These are phyloP conservation scores for Oryza officinalis DNA, from an alignment of 176 grass and related monocot genomes.

Conservation along the genomic window DNA sequence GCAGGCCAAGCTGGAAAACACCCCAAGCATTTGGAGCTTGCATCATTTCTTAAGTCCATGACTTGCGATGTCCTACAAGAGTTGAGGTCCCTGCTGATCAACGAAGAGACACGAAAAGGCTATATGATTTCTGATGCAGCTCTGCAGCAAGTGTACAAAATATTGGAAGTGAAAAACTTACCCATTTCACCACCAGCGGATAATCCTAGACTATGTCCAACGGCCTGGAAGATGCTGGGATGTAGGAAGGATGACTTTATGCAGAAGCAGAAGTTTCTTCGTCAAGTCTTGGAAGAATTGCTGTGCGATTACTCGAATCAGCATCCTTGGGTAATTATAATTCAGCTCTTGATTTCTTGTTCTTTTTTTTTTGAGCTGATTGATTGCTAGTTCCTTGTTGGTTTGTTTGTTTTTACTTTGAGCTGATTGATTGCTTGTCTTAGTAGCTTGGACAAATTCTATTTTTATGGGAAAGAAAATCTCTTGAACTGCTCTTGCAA, in stretches of 20 bases:
- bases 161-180: not conserved
- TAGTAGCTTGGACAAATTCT: not conserved
- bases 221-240: not conserved
- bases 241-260: conserved; percentile 9
- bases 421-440: too few species aligned
- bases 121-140: conserved; percentile 20
- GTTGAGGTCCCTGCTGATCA: not conserved
- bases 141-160: conserved; percentile 4
- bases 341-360: not conserved
- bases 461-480: too few species aligned
- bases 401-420: too few species aligned
- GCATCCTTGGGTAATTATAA: conserved; percentile 24
- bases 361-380: too few species aligned
- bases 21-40: conserved; percentile 25
- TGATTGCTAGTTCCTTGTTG: too few species aligned
- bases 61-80: not conserved
- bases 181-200: not conserved
- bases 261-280: conserved; percentile 19
- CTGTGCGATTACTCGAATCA: too few species aligned
- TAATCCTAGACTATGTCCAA: not conserved
- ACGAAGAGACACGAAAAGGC: not conserved
- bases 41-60: conserved; percentile 18
- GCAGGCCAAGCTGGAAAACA: conserved; percentile 9
- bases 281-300: conserved; percentile 16
- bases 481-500: not conserved